Evolutionary conservation across 1,284 basidiomycete species (phyloP).

Genomic region (Xanthoconium separans): DNA sequence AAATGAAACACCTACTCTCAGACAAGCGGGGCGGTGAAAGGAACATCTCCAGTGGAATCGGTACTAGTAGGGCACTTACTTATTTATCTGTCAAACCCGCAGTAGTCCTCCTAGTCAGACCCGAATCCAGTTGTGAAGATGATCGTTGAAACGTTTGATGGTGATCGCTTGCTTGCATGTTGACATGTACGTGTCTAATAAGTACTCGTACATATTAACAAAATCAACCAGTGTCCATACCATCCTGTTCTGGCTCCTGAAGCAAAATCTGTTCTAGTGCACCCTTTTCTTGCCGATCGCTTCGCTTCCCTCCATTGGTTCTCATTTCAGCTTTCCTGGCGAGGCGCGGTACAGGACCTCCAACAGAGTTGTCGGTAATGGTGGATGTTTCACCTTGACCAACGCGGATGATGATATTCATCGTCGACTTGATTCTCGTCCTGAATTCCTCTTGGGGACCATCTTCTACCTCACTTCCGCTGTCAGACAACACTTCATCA

Average conservation of each 20-base stretch:
- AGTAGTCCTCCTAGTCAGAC: no score
- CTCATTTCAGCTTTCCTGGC: conserved; percentile 19
- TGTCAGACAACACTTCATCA: conserved; percentile 77
- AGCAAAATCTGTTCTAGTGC: conserved; percentile 30
- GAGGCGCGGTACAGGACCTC: background rate
- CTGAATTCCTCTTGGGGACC: conserved; percentile 54
- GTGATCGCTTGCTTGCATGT: background rate
- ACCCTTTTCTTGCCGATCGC: background rate
- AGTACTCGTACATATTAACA: background rate
- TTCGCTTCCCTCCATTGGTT: conserved; percentile 4
- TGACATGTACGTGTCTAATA: background rate
- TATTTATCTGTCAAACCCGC: no score
- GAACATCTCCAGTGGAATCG: conserved; percentile 1
- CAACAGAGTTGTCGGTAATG: conserved; percentile 14
- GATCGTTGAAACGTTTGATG: background rate
- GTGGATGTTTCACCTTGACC: conserved; percentile 51
- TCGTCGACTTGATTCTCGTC: conserved; percentile 67
- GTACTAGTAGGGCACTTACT: background rate
- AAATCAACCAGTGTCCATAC: conserved; percentile 28
- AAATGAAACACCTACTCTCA: background rate
- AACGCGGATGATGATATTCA: conserved; percentile 59
- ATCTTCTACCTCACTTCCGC: conserved; percentile 52
- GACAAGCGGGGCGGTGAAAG: background rate
- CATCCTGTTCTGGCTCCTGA: conserved; percentile 38
- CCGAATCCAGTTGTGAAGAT: background rate